A percentile compares a stretch with the other conserved stretches of the same genome.
phyloP scores from a whole-genome alignment of 805 yeast species.

The Suhomyces emberorum region DNA sequence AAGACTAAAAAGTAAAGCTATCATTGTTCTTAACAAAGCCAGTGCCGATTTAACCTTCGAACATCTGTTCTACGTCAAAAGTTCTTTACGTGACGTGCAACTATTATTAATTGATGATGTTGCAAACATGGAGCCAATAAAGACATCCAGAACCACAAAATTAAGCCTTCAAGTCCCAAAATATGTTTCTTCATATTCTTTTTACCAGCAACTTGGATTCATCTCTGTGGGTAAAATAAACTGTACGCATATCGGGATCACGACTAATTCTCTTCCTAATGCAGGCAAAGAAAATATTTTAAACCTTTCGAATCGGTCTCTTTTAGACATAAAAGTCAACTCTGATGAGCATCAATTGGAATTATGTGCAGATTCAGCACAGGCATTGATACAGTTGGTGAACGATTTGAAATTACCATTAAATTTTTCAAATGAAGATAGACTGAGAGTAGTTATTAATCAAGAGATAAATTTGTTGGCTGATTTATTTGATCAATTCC shows the following conservation, averaged over 20 bases:
- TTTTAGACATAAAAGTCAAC: slow-evolving; percentile 45
- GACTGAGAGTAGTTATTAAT: slow-evolving; percentile 43
- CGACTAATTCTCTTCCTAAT: slow-evolving; percentile 23
- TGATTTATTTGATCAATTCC: slow-evolving; percentile 34
- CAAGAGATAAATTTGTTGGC: slow-evolving; percentile 8
- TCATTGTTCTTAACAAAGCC: slow-evolving; percentile 52
- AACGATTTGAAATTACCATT: slow-evolving; percentile 73
- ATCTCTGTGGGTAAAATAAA: slow-evolving; percentile 48
- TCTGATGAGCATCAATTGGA: slow-evolving; percentile 49
- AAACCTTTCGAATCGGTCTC: slow-evolving; percentile 20
- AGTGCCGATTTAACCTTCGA: slow-evolving; percentile 45
- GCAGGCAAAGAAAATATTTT: slow-evolving; percentile 15
- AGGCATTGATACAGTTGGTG: slow-evolving; percentile 62
- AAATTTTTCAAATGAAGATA: slow-evolving; percentile 55
- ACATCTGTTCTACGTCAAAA: slow-evolving; percentile 32
- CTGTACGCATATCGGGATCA: slow-evolving; percentile 34
- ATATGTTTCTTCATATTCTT: slow-evolving; percentile 32
- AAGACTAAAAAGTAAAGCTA: slow-evolving; percentile 51
- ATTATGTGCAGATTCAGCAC: slow-evolving; percentile 81
- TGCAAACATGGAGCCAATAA: neutral
- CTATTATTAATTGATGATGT: slow-evolving; percentile 65
- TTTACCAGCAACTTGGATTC: slow-evolving; percentile 48
- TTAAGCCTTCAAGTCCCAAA: slow-evolving; percentile 4
- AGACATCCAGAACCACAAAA: neutral
- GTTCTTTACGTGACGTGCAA: slow-evolving; percentile 48